Base-by-base conservation (phyloP, 2,329 filamentous ascomycete genomes). In the Fusarium pininemorale region DNA sequence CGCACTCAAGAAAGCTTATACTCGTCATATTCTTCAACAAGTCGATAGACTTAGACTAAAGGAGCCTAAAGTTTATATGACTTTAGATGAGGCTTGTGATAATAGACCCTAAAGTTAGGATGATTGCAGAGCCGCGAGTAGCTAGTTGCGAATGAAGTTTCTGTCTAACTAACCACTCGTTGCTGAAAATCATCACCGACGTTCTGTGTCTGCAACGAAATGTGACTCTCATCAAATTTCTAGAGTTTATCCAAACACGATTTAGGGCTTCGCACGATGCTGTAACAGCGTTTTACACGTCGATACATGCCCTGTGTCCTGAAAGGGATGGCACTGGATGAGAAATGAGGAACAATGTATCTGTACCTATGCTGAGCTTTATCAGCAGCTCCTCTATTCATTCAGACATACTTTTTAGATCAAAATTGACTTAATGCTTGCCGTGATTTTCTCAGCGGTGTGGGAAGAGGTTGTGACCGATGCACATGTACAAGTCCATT, bases 351-450 rank as follows among this genome's bases (percentile, higher is more conserved):
- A 26, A 26, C 24, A 26, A 26, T 26, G 24, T 26, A 26, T 26
- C 24, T 26, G 24, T 26, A 26, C 24, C 24, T 26, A 26, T 26
- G 24, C 24, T 7, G 4, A 5, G 30, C 12, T 6, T 24, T 6
- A 51, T 7, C 2, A 7, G 10, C 1, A 14, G 6, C 4, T 10
- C 4, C 0, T 51, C 1, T 5, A 2, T 20, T 32, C 13, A 3
- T 30, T 8, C 13, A 16, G 7, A 16, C 8, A 20, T 4, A 3
- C 0, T 3, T 30, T 22, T 7, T 7, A 2, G 26, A 22, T 4
- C 3, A 30, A 16, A 3, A 1, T 22, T 1, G 10, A 30, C 14
- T 12, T 12, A 3, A 14, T 16, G 4, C 18, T 14, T 32, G 11
- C 10, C 7, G 3, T 3, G 3, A 3, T 10, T 3, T 13, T 32